A percentile compares a stretch with the other conserved stretches of the same genome.
These are phyloP conservation scores for Quaeritorhiza haematococci DNA, from an alignment of 371 early-diverging fungal species.

Conservation along the genomic window DNA sequence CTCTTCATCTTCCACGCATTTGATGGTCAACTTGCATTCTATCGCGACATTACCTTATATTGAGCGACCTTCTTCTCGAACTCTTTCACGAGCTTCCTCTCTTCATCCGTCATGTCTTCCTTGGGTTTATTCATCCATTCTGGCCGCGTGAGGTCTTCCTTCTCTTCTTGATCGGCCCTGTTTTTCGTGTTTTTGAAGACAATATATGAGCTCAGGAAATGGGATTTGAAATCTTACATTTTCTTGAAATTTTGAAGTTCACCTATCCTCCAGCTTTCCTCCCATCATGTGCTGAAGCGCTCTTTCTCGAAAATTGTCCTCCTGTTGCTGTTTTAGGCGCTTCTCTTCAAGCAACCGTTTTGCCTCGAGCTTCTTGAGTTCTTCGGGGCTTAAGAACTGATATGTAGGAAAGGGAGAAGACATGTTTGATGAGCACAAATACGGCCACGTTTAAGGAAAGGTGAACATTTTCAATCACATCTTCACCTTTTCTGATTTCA, in stretches of 20 bases:
- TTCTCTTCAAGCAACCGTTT: slow-evolving; percentile 14
- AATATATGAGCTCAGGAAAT: no score
- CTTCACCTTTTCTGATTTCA: slow-evolving; percentile 38
- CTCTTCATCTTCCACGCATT: background rate
- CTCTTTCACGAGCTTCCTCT: slow-evolving; percentile 48
- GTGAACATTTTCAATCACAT: background rate
- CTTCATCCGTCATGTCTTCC: slow-evolving; percentile 51
- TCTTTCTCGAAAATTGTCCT: slow-evolving; percentile 42
- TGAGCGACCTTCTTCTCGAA: slow-evolving; percentile 51
- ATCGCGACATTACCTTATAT: slow-evolving; percentile 26
- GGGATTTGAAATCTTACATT: background rate
- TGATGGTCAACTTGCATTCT: background rate
- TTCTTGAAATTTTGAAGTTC: background rate
- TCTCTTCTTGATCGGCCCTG: slow-evolving; percentile 40
- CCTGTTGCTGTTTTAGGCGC: slow-evolving; percentile 33
- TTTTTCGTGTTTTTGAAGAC: background rate
- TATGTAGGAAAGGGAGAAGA: background rate
- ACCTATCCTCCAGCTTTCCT: slow-evolving; percentile 42
- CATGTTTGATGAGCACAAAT: background rate
- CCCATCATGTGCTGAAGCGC: slow-evolving; percentile 54
- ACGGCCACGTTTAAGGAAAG: background rate
- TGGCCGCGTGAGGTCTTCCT: slow-evolving; percentile 41
- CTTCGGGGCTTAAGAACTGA: slow-evolving; percentile 47
- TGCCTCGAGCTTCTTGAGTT: slow-evolving; percentile 26
- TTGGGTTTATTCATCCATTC: slow-evolving; percentile 53